phyloP scores from a whole-genome alignment of 176 grass and related monocot species.

The Pharus latifolius region DNA sequence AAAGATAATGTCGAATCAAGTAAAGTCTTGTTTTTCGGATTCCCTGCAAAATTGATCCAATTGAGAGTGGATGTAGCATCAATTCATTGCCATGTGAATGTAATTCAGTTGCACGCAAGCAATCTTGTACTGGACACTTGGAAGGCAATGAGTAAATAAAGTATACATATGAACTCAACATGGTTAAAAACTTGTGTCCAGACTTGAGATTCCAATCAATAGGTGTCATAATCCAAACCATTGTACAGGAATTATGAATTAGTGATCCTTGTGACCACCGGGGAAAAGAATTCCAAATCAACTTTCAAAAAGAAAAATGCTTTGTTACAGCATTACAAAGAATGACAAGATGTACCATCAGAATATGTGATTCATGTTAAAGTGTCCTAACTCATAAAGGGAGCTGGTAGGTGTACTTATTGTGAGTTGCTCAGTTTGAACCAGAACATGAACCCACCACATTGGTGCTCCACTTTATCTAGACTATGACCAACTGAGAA shows the following conservation, averaged over 20 bases:
- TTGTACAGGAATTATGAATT: conserved; percentile 32
- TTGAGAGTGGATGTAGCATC: background rate
- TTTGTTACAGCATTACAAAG: conserved; percentile 29
- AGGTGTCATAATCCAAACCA: conserved; percentile 5
- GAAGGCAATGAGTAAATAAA: background rate
- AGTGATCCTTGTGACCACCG: conserved; percentile 10
- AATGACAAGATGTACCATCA: background rate
- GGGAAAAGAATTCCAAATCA: conserved; percentile 13
- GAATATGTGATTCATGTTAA: background rate
- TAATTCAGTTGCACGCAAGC: background rate
- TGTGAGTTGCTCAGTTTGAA: background rate
- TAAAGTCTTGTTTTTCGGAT: no score
- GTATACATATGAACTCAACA: conserved; percentile 3
- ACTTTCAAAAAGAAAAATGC: background rate
- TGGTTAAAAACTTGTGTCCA: background rate
- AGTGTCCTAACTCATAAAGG: no score
- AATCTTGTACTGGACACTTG: background rate
- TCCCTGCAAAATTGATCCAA: background rate
- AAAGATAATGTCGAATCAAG: no score
- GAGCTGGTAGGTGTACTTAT: conserved; percentile 4
- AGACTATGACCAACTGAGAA: background rate
- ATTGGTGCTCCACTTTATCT: background rate
- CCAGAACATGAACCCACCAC: background rate
- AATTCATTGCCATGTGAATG: background rate
- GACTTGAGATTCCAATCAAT: conserved; percentile 1